Conservation (phyloP, 2,329 filamentous ascomycete genomes). For the Ophiosphaerella korrae region DNA sequence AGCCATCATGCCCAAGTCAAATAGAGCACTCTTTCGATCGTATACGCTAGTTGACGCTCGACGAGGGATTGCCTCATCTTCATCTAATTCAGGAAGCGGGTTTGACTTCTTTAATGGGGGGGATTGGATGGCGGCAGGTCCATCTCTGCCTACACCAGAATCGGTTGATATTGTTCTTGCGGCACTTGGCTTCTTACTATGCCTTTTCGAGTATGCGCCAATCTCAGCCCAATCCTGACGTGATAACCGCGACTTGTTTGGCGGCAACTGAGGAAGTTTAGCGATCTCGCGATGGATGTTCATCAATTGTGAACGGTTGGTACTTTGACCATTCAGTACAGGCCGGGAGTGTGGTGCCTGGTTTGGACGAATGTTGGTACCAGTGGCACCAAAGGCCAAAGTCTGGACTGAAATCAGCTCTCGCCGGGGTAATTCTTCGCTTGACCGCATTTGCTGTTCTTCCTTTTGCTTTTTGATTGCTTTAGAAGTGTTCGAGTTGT, state of each 20-base stretch:
- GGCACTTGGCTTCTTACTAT: constrained; percentile 28
- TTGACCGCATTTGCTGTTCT: constrained; percentile 24
- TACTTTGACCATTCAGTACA: constrained; percentile 12
- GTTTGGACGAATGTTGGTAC: constrained; percentile 7
- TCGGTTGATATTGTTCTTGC: constrained; percentile 24
- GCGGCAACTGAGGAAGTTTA: constrained; percentile 36
- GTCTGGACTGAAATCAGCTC: constrained; percentile 27
- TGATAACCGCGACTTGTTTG: constrained; percentile 36
- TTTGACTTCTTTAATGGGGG: constrained; percentile 30
- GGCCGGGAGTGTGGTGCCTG: constrained; percentile 7
- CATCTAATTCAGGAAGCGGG: constrained; percentile 40
- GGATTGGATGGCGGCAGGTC: constrained; percentile 19
- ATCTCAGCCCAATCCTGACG: constrained; percentile 45
- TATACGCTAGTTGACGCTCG: constrained; percentile 44
- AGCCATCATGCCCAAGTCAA: constrained; percentile 30
- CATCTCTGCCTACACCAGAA: constrained; percentile 9
- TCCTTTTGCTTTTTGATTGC: background rate
- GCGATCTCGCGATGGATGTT: constrained; percentile 39
- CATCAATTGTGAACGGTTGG: constrained; percentile 28
- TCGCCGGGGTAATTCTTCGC: constrained; percentile 32
- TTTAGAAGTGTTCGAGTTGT: background rate
- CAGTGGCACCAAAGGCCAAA: constrained; percentile 24
- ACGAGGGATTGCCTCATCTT: constrained; percentile 41
- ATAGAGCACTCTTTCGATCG: constrained; percentile 38
- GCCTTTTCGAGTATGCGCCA: constrained; percentile 36